A percentile compares a stretch with the other conserved stretches of the same genome.
Conservation (phyloP, 495 filamentous ascomycete genomes). For the Xylaria grammica region DNA sequence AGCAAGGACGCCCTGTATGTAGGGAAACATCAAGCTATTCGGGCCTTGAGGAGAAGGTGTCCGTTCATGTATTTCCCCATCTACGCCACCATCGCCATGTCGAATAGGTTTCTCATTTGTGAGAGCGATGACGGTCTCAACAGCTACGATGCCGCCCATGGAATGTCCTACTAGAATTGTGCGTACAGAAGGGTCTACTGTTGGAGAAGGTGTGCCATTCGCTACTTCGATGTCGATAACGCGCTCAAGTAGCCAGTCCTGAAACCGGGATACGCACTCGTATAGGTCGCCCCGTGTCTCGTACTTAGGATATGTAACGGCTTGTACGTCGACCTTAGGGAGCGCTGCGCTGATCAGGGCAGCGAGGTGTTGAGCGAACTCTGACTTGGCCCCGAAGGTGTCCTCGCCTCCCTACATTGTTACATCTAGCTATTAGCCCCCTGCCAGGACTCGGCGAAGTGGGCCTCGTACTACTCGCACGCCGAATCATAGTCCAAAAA, state of each 20-base stretch:
- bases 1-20: conserved; percentile 83
- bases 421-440: conserved; percentile 7
- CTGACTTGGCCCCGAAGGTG: conserved; percentile 71
- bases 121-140: conserved; percentile 77
- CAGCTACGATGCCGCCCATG: conserved; percentile 97
- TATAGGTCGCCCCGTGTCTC: conserved; percentile 88
- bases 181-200: conserved; percentile 84
- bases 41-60: conserved; percentile 35
- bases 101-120: conserved; percentile 70
- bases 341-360: conserved; percentile 71
- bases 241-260: conserved; percentile 90
- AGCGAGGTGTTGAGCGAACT: conserved; percentile 76
- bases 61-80: conserved; percentile 14
- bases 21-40: conserved; percentile 65
- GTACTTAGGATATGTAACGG: conserved; percentile 83
- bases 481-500: background rate
- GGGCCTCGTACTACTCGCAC: background rate
- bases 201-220: conserved; percentile 81
- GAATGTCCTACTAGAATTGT: conserved; percentile 87
- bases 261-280: conserved; percentile 78
- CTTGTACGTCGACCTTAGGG: conserved; percentile 72
- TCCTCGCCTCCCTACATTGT: conserved; percentile 76
- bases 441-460: background rate
- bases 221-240: conserved; percentile 94
- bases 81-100: conserved; percentile 15